These are phyloP conservation scores for Bipolaris sorokiniana DNA, from an alignment of 2,329 filamentous ascomycete genomes.

Conservation along the genomic window DNA sequence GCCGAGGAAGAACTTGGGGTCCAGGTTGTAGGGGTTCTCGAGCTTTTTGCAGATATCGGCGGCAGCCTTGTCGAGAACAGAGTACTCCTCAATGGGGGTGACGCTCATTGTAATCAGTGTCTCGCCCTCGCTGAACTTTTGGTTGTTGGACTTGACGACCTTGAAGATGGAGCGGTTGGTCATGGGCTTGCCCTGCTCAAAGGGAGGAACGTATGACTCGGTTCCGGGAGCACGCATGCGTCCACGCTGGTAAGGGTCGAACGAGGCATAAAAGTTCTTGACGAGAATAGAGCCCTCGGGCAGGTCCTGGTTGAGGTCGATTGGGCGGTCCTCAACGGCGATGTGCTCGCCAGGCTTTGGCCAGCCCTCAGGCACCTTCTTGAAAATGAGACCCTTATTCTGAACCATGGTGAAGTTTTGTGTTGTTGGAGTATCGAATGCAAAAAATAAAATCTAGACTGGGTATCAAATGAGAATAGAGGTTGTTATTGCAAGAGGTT, in stretches of 20 bases:
- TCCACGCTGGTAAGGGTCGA: slow-evolving; percentile 85
- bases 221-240: slow-evolving; percentile 70
- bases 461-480: slow-evolving; percentile 4
- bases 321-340: slow-evolving; percentile 67
- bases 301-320: slow-evolving; percentile 68
- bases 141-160: slow-evolving; percentile 72
- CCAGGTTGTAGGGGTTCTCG: slow-evolving; percentile 72
- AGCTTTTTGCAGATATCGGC: slow-evolving; percentile 60
- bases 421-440: background rate
- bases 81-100: slow-evolving; percentile 73
- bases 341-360: slow-evolving; percentile 76
- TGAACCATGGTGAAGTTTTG: slow-evolving; percentile 54
- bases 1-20: slow-evolving; percentile 72
- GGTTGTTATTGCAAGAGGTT: slow-evolving; percentile 3
- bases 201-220: slow-evolving; percentile 73
- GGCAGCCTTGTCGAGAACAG: slow-evolving; percentile 59
- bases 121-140: slow-evolving; percentile 70
- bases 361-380: slow-evolving; percentile 67
- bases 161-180: slow-evolving; percentile 68
- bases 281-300: slow-evolving; percentile 70
- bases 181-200: slow-evolving; percentile 67
- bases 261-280: slow-evolving; percentile 75
- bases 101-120: slow-evolving; percentile 60
- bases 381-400: slow-evolving; percentile 81
- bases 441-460: background rate